These are phyloP conservation scores for Chalaropsis thielavioides DNA, from an alignment of 2,329 filamentous ascomycete species.

Conservation along the genomic window DNA sequence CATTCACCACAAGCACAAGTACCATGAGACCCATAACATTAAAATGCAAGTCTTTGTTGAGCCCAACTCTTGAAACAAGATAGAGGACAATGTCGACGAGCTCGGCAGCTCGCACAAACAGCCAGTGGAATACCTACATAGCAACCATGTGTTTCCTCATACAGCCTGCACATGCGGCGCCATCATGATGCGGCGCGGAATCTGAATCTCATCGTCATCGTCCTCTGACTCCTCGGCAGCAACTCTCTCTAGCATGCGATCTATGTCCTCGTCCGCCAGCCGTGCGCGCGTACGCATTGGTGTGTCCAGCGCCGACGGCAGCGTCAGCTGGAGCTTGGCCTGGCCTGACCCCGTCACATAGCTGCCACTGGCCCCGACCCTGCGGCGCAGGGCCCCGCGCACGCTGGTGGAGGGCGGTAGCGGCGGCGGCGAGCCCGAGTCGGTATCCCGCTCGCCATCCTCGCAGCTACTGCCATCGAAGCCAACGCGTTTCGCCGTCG, in stretches of 20 bases:
- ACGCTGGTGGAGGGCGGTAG: background rate
- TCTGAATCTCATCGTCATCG: constrained; percentile 45
- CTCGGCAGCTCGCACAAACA: background rate
- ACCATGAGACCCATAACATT: background rate
- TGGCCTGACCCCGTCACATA: constrained; percentile 20
- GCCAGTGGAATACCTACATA: background rate
- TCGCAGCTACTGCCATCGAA: constrained; percentile 28
- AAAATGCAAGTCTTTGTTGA: background rate
- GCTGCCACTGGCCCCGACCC: constrained; percentile 20
- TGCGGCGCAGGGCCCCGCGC: constrained; percentile 13
- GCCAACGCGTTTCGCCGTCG: constrained; percentile 31
- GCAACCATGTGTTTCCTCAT: background rate
- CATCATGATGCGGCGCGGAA: constrained; percentile 27
- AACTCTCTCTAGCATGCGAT: constrained; percentile 41
- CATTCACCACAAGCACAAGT: background rate
- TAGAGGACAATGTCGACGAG: background rate
- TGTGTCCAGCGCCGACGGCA: constrained; percentile 35
- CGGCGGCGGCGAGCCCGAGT: constrained; percentile 22
- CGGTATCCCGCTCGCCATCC: constrained; percentile 26
- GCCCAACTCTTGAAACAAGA: background rate
- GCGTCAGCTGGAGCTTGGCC: constrained; percentile 31
- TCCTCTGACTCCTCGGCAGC: constrained; percentile 35
- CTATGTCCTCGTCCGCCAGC: constrained; percentile 41
- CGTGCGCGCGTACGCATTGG: constrained; percentile 28
- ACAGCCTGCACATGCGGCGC: constrained; percentile 12